These are phyloP conservation scores for Ephemerocybe angulata DNA, from an alignment of 768 basidiomycete genomes.

Conservation along the genomic window DNA sequence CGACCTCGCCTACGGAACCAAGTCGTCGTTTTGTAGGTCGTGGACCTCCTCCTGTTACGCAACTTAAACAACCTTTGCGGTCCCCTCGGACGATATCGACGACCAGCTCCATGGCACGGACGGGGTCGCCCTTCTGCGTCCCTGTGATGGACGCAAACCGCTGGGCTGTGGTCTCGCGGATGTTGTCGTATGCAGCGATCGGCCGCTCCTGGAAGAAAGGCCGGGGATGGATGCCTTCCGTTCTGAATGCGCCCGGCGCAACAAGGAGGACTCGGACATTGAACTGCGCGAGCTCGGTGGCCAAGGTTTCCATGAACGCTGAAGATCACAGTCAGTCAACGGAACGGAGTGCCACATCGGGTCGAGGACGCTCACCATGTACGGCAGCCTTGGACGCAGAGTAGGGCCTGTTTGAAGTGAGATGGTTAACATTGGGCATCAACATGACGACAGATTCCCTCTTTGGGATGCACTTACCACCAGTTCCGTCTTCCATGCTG, in stretches of 20 bases:
- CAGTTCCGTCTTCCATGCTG: constrained; percentile 45
- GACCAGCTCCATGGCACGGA: constrained; percentile 50
- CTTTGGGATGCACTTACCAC: constrained; percentile 38
- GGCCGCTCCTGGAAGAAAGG: constrained; percentile 34
- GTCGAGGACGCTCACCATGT: constrained; percentile 36
- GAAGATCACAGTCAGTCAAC: background rate
- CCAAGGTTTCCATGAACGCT: constrained; percentile 55
- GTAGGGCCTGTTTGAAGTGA: constrained; percentile 43
- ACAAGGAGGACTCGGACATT: constrained; percentile 55
- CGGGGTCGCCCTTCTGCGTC: constrained; percentile 51
- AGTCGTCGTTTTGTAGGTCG: constrained; percentile 9
- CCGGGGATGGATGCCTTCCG: constrained; percentile 48
- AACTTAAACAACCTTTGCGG: constrained; percentile 8
- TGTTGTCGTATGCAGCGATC: constrained; percentile 47
- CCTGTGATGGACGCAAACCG: constrained; percentile 36
- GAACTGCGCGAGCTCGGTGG: constrained; percentile 50
- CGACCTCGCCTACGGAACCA: constrained; percentile 9
- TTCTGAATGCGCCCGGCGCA: constrained; percentile 57
- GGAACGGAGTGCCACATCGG: background rate
- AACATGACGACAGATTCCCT: too few relatives aligned
- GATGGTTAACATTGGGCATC: too few relatives aligned
- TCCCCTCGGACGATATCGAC: constrained; percentile 50
- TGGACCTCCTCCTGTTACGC: constrained; percentile 15
- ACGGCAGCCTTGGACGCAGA: constrained; percentile 58
- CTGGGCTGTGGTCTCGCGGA: constrained; percentile 31